Percentiles rank a stretch among this genome's conserved stretches.
Conservation (phyloP, 768 basidiomycete genomes). For the Floccularia luteovirens region DNA sequence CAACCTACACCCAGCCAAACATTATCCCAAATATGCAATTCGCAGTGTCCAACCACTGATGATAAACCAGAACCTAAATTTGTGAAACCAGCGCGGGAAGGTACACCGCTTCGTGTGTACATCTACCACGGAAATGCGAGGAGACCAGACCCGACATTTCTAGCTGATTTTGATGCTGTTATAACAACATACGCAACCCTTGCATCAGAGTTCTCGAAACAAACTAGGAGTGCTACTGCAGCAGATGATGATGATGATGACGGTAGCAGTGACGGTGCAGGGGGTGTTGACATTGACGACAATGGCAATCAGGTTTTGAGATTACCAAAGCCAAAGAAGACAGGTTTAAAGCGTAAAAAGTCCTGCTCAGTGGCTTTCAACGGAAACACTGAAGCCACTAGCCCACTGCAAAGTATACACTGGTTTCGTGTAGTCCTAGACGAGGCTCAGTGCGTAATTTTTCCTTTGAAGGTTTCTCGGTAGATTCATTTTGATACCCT, state of each 20-base stretch:
- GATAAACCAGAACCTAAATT: slow-evolving; percentile 24
- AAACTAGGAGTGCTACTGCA: slow-evolving; percentile 54
- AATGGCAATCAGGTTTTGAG: slow-evolving; percentile 55
- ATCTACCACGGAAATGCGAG: slow-evolving; percentile 93
- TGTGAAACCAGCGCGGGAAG: slow-evolving; percentile 32
- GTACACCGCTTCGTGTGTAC: slow-evolving; percentile 71
- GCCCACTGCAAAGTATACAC: slow-evolving; percentile 87
- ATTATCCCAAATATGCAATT: slow-evolving; percentile 26
- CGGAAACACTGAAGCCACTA: slow-evolving; percentile 43
- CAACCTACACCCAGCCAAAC: slow-evolving; percentile 26
- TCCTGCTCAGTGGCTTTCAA: slow-evolving; percentile 17
- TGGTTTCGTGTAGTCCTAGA: slow-evolving; percentile 96
- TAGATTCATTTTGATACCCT: slow-evolving; percentile 1
- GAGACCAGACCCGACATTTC: slow-evolving; percentile 74
- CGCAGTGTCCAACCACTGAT: slow-evolving; percentile 19
- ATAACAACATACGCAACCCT: slow-evolving; percentile 97
- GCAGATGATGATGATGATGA: slow-evolving; percentile 66
- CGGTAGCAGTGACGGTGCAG: slow-evolving; percentile 57
- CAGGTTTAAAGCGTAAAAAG: slow-evolving; percentile 61
- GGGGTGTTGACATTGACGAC: slow-evolving; percentile 59
- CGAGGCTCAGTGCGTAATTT: slow-evolving; percentile 82
- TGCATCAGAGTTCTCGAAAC: slow-evolving; percentile 91
- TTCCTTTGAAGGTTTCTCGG: neutral
- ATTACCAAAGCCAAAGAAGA: slow-evolving; percentile 59
- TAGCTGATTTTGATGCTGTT: slow-evolving; percentile 94